phyloP scores from a whole-genome alignment of 169 alveolate genomes.

The Miamiensis avidus region DNA sequence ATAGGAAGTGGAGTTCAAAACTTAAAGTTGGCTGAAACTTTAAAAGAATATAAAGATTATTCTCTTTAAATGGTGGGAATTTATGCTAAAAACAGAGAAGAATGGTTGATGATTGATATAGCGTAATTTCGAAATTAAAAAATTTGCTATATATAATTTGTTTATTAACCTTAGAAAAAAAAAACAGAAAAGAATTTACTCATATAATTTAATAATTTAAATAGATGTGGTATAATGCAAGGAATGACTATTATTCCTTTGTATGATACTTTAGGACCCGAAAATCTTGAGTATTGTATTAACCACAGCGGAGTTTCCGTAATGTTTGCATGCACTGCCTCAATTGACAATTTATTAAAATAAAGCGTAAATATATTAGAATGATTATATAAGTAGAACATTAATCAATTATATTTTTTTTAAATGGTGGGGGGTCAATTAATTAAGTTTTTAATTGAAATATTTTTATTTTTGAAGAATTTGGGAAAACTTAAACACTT shows the following conservation, averaged over 20 bases:
- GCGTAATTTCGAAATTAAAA: too few species aligned
- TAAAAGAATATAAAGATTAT: background rate
- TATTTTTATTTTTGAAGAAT: too few species aligned
- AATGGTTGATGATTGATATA: constrained; percentile 40
- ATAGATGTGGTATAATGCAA: constrained; percentile 6
- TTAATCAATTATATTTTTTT: too few species aligned
- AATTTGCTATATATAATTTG: too few species aligned
- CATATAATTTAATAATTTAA: too few species aligned
- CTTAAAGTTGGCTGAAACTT: background rate
- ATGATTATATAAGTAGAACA: background rate
- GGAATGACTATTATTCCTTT: constrained; percentile 48
- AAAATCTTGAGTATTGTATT: constrained; percentile 46
- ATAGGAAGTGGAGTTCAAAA: background rate
- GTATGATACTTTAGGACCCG: constrained; percentile 61
- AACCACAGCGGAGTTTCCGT: constrained; percentile 46
- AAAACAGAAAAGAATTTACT: too few species aligned
- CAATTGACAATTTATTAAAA: constrained; percentile 43
- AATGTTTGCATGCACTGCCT: constrained; percentile 30
- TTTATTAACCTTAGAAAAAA: too few species aligned
- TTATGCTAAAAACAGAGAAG: constrained; percentile 36
- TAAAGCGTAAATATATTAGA: constrained; percentile 42
- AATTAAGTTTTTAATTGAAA: too few species aligned
- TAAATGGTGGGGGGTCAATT: too few species aligned
- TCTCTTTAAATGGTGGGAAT: constrained; percentile 9
- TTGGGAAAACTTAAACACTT: background rate